Conservation (phyloP, 148 eudicot species). For the Fagopyrum esculentum region DNA sequence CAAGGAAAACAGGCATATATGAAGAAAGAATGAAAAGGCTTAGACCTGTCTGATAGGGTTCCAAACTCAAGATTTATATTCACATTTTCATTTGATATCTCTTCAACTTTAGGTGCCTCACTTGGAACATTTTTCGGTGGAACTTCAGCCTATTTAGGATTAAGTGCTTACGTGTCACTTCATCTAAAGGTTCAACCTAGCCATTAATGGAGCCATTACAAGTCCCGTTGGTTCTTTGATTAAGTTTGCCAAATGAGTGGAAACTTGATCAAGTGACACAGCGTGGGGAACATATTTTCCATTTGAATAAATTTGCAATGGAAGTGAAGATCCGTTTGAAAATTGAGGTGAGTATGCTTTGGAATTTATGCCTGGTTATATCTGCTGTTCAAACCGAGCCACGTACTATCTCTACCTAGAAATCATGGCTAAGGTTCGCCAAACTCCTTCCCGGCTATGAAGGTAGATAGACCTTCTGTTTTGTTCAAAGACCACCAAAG, state of each 20-base stretch:
- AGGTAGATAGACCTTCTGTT: too few species aligned
- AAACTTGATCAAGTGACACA: conserved; percentile 14
- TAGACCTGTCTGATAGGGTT: conserved; percentile 24
- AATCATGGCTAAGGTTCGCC: too few species aligned
- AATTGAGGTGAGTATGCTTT: too few species aligned
- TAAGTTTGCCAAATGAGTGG: conserved; percentile 19
- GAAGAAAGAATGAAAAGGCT: too few species aligned
- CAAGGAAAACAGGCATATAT: too few species aligned
- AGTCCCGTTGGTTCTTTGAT: conserved; percentile 28
- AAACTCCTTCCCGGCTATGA: too few species aligned
- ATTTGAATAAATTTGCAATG: too few species aligned
- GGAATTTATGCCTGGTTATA: too few species aligned
- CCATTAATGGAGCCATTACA: conserved; percentile 13
- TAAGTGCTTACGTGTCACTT: conserved; percentile 23
- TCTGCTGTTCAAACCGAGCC: too few species aligned
- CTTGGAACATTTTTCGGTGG: conserved; percentile 52
- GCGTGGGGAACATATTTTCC: conserved; percentile 16
- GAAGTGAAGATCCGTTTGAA: too few species aligned
- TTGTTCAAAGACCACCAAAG: too few species aligned
- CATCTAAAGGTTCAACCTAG: conserved; percentile 12
- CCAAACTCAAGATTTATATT: conserved; percentile 17
- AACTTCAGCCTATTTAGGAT: conserved; percentile 62
- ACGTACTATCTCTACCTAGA: too few species aligned
- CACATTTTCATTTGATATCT: conserved; percentile 22
- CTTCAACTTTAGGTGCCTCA: conserved; percentile 22